Conservation (phyloP, 1,284 basidiomycete species). For the Ceratobasidium theobromae region DNA sequence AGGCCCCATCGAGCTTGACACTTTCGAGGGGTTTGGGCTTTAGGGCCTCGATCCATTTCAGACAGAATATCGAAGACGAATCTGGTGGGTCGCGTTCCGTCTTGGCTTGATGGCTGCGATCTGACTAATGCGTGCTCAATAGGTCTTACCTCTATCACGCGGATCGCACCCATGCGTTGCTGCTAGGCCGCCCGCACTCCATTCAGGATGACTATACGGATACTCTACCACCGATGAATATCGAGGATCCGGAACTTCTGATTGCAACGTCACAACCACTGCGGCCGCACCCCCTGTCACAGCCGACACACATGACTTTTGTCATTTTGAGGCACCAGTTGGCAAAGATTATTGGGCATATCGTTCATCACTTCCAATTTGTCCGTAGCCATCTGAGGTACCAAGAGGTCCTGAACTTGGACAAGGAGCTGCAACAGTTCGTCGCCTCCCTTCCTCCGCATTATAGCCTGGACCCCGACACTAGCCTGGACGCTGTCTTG, state of each 20-base stretch:
- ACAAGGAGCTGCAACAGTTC: conserved; percentile 83
- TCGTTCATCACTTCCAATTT: conserved; percentile 95
- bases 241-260: conserved; percentile 61
- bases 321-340: conserved; percentile 84
- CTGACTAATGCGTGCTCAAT: conserved; percentile 28
- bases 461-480: conserved; percentile 74
- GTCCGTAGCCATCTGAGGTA: conserved; percentile 81
- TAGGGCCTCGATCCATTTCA: conserved; percentile 75
- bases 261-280: conserved; percentile 41
- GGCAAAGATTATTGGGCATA: conserved; percentile 83
- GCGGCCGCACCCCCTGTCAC: conserved; percentile 44
- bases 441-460: conserved; percentile 74
- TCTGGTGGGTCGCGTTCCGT: conserved; percentile 63
- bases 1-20: conserved; percentile 25
- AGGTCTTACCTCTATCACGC: conserved; percentile 93
- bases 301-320: conserved; percentile 84
- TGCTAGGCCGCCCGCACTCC: conserved; percentile 84
- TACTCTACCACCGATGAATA: conserved; percentile 78
- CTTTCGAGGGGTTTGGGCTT: conserved; percentile 27
- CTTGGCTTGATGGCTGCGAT: neutral
- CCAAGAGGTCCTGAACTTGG: conserved; percentile 78
- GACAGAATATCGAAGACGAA: conserved; percentile 85
- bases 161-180: conserved; percentile 88
- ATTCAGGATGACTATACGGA: conserved; percentile 87
- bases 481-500: conserved; percentile 66